phyloP scores from a whole-genome alignment of 2,329 filamentous ascomycete species.

The Cytospora piceae region DNA sequence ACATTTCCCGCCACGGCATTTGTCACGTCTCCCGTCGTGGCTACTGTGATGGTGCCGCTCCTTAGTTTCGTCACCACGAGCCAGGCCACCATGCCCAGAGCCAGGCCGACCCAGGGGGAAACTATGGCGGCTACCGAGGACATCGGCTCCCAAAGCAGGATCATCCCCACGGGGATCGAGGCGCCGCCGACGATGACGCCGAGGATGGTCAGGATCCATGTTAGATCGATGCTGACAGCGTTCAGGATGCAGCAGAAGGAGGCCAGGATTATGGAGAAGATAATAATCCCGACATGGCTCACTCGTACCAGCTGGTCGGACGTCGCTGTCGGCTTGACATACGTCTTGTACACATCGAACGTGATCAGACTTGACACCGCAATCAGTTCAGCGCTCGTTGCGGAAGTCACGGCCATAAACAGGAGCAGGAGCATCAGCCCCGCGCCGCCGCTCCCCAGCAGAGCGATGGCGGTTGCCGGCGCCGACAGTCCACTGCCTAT shows the following conservation, averaged over 20 bases:
- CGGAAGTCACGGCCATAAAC: slow-evolving; percentile 52
- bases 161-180: slow-evolving; percentile 41
- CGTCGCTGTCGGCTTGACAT: slow-evolving; percentile 41
- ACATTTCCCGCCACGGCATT: slow-evolving; percentile 46
- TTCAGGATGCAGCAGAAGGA: slow-evolving; percentile 43
- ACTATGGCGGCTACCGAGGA: slow-evolving; percentile 42
- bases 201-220: slow-evolving; percentile 45
- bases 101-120: slow-evolving; percentile 42
- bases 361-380: slow-evolving; percentile 44
- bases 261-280: slow-evolving; percentile 41
- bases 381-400: slow-evolving; percentile 49
- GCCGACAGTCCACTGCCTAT: slow-evolving; percentile 39
- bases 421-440: slow-evolving; percentile 45
- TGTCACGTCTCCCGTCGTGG: slow-evolving; percentile 42
- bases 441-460: slow-evolving; percentile 43
- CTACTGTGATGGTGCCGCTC: slow-evolving; percentile 41
- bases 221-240: slow-evolving; percentile 42
- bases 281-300: slow-evolving; percentile 41
- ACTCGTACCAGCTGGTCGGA: slow-evolving; percentile 39
- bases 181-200: slow-evolving; percentile 47
- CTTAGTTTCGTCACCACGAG: slow-evolving; percentile 42
- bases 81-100: slow-evolving; percentile 42
- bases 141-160: slow-evolving; percentile 45
- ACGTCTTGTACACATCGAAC: slow-evolving; percentile 46
- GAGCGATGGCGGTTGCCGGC: slow-evolving; percentile 40